A percentile compares a stretch with the other conserved stretches of the same genome.
phyloP scores from a whole-genome alignment of 116 monocot species.

The Zostera marina region DNA sequence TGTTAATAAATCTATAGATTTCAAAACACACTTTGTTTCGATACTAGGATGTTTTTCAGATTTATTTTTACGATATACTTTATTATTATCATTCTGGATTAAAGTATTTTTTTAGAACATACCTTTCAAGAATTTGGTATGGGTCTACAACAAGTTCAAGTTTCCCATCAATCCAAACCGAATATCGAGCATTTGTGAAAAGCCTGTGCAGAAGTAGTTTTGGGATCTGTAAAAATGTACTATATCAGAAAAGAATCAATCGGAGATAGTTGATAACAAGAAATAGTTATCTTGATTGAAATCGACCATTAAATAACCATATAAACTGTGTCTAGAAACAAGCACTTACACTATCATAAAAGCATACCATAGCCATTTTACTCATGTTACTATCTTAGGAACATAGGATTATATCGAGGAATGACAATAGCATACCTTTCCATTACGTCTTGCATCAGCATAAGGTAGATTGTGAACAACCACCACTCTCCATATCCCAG shows the following conservation, averaged over 20 bases:
- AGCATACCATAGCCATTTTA: neutral
- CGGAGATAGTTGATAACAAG: too few relatives aligned
- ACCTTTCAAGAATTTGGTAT: constrained; percentile 21
- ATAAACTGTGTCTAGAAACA: too few relatives aligned
- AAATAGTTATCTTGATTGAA: too few relatives aligned
- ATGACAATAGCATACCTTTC: constrained; percentile 43
- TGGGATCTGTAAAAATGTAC: constrained; percentile 12
- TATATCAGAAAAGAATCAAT: neutral
- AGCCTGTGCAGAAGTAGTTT: constrained; percentile 27
- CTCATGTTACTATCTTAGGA: neutral
- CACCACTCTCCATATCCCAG: constrained; percentile 80
- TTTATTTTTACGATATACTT: too few relatives aligned
- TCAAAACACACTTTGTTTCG: too few relatives aligned
- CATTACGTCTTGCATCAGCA: constrained; percentile 77
- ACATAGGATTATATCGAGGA: too few relatives aligned
- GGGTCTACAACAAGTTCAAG: constrained; percentile 35
- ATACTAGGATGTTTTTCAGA: too few relatives aligned
- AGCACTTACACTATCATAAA: neutral
- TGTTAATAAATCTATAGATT: too few relatives aligned
- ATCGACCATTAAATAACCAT: too few relatives aligned
- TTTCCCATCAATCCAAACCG: constrained; percentile 96
- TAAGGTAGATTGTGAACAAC: constrained; percentile 85
- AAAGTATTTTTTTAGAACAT: neutral
- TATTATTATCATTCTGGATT: too few relatives aligned
- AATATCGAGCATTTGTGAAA: constrained; percentile 79